Evolutionary conservation across 2,329 filamentous ascomycete genomes (phyloP), one percentile per base, ranked within the genome.

Genomic region (Neonectria sp.): DNA sequence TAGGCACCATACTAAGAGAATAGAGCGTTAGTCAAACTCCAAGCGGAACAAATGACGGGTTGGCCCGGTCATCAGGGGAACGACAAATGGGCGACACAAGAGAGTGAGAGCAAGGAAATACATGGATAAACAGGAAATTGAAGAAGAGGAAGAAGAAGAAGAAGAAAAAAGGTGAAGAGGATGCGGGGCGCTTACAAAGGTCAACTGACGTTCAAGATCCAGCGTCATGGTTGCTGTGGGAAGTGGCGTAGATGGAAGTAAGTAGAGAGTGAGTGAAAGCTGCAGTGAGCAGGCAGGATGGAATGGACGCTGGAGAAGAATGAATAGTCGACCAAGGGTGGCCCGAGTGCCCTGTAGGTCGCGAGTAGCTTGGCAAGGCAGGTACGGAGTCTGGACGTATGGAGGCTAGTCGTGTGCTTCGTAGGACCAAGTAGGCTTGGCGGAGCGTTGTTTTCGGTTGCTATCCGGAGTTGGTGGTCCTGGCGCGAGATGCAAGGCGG

Each of bases 191-290:
- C 92, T 81, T 89, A 96, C 93, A 83, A 95, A 95, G 81, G 89
- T 90, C 76, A 96, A 86, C 78, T 95, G 93, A 79, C 90, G 92
- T 84, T 96, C 93, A 59, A 96, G 87, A 77, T 95, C 91, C 77
- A 96, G 88, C 74, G 89, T 89, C 89, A 91, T 91, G 69, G 68
- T 77, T 74, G 60, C 31, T 46, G 37, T 45, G 33, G 60, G 65
- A 67, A 68, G 69, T 55, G 63, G 37, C 37, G 37, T 17, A 40
- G 48, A 65, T 63, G 29, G 31, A 60, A 37, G 40, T 58, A 33
- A n/a, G 17, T 24, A 37, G 17, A 25, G 27, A 61, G 33, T 31
- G 43, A 46, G 35, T 56, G 46, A 56, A 53, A 51, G 43, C 17
- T 37, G 46, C 25, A 55, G 37, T 21, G 56, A 33, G 49, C 40